Evolutionary conservation across 2,329 filamentous ascomycete genomes (phyloP), one percentile per base, ranked within the genome.

Genomic region (Colletotrichum sp.): DNA sequence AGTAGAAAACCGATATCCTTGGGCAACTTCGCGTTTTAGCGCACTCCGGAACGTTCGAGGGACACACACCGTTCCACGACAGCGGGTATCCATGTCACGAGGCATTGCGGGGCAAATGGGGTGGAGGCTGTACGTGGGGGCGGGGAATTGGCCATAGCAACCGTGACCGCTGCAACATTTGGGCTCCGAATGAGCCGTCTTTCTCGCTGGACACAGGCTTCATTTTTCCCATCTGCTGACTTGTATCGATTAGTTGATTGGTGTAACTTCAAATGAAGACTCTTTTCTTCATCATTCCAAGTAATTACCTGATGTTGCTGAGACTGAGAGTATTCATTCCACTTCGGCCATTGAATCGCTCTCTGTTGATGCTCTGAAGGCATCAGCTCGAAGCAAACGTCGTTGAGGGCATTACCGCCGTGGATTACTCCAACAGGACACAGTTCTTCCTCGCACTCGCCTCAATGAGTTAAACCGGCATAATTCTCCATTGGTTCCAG

Each of bases 391-490:
- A 13, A 36, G 5, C 33, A 6, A 36, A 38, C 24, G 5, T 43
- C 3, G 27, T 2, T 2, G n/a, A 62, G 71, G 61, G 62, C 24
- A 63, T 66, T 47, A 71, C 55, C 71, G 71, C 68, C 61, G 57
- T 66, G 70, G 21, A 29, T 73, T 71, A 43, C 71, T 73, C 8
- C 38, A 73, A 66, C 62, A 12, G 34, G 54, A 55, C 11, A 62
- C 12, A 27, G 31, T 15, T 27, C 18, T 43, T 18, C 58, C 16
- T 18, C 51, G 21, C 64, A 16, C 21, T 55, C 69, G 24, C 24
- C 68, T 24, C 16, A 24, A 58, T 12, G 8, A 61, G 21, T 15
- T 29, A 69, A 72, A 47, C 47, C 58, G 66, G 67, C 67, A 70
- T 66, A 66, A 73, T 62, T 70, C 33, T 66, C 67, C 67, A 66